Evolutionary conservation across 1,139 yeast genomes (phyloP).

Genomic region (Taphrina sp.): DNA sequence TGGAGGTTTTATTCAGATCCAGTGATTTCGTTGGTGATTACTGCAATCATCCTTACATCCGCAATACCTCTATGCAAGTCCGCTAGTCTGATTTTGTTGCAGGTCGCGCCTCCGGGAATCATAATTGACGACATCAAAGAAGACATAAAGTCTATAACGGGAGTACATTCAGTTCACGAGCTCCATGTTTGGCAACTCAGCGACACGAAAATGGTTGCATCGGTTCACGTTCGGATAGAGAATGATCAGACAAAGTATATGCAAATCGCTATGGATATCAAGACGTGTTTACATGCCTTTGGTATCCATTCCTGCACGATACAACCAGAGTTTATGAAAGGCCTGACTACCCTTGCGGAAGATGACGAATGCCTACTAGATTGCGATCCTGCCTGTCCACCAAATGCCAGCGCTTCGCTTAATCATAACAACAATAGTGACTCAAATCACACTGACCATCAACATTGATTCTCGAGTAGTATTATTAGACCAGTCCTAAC

Average conservation of each 20-base stretch:
- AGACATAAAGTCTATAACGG: slow-evolving; percentile 58
- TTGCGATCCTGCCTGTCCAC: slow-evolving; percentile 29
- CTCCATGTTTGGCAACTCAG: slow-evolving; percentile 95
- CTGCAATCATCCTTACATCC: slow-evolving; percentile 81
- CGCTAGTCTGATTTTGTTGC: slow-evolving; percentile 81
- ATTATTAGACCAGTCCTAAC: too few relatives aligned
- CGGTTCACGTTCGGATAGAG: slow-evolving; percentile 77
- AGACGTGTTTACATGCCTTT: slow-evolving; percentile 73
- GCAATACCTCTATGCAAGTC: slow-evolving; percentile 87
- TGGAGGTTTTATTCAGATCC: slow-evolving; percentile 92
- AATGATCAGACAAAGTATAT: slow-evolving; percentile 51
- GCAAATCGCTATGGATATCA: slow-evolving; percentile 69
- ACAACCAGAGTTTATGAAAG: slow-evolving; percentile 48
- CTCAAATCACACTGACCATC: slow-evolving; percentile 11
- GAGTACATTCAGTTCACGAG: slow-evolving; percentile 85
- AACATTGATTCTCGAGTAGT: too few relatives aligned
- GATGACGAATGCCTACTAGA: slow-evolving; percentile 26
- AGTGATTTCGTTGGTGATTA: slow-evolving; percentile 74
- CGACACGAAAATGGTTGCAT: slow-evolving; percentile 82
- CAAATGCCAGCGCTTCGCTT: slow-evolving; percentile 2
- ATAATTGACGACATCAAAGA: slow-evolving; percentile 71
- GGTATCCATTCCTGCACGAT: slow-evolving; percentile 94
- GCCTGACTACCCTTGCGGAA: slow-evolving; percentile 6
- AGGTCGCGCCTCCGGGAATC: slow-evolving; percentile 83
- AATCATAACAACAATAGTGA: neutral